Evolutionary conservation across 306 rosid genomes (phyloP), one percentile per base, ranked within the genome.

Genomic region (Malus sylvestris): DNA sequence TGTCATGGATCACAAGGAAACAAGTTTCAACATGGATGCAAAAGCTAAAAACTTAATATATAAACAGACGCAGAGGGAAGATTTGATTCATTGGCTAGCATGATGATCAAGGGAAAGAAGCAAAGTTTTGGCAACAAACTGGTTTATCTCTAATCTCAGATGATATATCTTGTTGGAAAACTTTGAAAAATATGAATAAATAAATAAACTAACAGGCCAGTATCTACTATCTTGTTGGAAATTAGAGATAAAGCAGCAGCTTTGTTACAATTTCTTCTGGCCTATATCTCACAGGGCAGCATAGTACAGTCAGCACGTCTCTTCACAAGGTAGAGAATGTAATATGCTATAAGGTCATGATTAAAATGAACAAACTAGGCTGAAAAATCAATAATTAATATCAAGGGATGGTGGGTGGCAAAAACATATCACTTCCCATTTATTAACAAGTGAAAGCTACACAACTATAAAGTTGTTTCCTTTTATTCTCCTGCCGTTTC

Each of bases 1-100:
- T 95, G 87, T 70, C 79, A 79, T 49, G 16, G 55, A 18, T 73
- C 49, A 81, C 32, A 75, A 76, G 65, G 57, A 29, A 72, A 67
- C 8, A 49, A 49, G 53, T 49, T 18, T 49, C 6, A 3, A 49
- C 16, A 15, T 15, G 68, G 30, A 60, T 70, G 66, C 27, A 76
- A 78, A 57, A 57, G 52, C 65, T 68, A 46, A 68, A 27, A 73
- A 52, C n/a, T 27, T 22, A 18, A 57, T 12, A 4, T 7, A 61
- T 29, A 51, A 32, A 38, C 12, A 70, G 71, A 60, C 30, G 20
- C 25, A 45, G 29, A 42, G 53, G 59, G 35, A 52, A 15, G 20
- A 80, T 45, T 45, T 45, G 27, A 38, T 52, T 57, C 78, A 57
- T 23, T 38, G 19, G 20, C 60, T 44, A 30, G 69, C 23, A 57